Base-by-base conservation (phyloP, 2,329 filamentous ascomycete species). In the Paraphaeosphaeria sporulosa region DNA sequence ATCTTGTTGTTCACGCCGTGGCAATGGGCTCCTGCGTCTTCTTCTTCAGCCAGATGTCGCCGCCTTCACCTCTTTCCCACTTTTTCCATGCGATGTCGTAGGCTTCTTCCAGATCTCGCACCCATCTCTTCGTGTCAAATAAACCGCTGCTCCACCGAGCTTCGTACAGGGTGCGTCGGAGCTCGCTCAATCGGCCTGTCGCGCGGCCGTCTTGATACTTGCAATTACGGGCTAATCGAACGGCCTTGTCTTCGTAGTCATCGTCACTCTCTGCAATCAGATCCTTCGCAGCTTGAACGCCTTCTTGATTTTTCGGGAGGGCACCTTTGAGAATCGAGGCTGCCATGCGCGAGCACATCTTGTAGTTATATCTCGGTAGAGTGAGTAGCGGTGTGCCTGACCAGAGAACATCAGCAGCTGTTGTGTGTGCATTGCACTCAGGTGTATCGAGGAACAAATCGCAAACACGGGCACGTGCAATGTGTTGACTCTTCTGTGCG, bases 321-420 rank as follows among this genome's bases (percentile, higher is more conserved):
- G 95, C 95, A 17, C 95, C 95, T 65, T 89, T 91, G 32, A 99
- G 84, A 58, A 99, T 98, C 12, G 93, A 97, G 7, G 95, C 94
- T 7, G 94, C 95, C 91, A 99, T 99, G 56, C 95, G 91, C 46
- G 93, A 96, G 78, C 95, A 99, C 95, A 99, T 99, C 79, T 99
- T 99, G 80, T 97, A 97, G 53, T 91, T 87, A 77, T 98, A 97
- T 38, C 95, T 87, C 12, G 95, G 94, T 32, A 95, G 84, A 0
- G 95, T 99, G 30, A 99, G 83, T 23, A 99, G 82, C 5, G 95
- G 95, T 0, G 95, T 98, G 68, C 94, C 96, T 55, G 92, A 96
- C 95, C 95, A 99, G 7, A 99, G 83, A 1, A 98, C 90, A 72
- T 99, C 95, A 13, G 95, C 96, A 1, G 95, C 95, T 1, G 95